These are phyloP conservation scores for Cercospora zeae-maydis DNA, from an alignment of 2,329 filamentous ascomycete species.

Conservation along the genomic window DNA sequence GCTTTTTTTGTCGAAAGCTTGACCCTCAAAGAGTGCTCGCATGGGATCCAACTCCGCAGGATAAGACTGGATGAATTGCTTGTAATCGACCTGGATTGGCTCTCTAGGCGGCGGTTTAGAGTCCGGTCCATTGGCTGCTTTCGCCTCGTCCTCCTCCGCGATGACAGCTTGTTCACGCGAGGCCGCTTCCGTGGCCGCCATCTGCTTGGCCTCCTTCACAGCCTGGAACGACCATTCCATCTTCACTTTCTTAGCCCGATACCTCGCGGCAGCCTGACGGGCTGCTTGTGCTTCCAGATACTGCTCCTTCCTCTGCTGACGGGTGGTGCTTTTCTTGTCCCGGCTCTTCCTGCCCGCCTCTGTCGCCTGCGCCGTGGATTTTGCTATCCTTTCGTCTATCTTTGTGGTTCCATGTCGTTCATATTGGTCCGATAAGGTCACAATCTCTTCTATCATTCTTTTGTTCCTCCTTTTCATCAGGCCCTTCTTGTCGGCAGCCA, in stretches of 20 bases:
- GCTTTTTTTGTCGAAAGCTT: slow-evolving; percentile 8
- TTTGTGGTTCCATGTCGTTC: slow-evolving; percentile 21
- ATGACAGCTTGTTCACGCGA: neutral
- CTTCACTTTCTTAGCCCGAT: slow-evolving; percentile 8
- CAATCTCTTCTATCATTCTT: slow-evolving; percentile 23
- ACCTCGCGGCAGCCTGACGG: neutral
- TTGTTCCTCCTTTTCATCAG: slow-evolving; percentile 11
- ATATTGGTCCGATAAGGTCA: slow-evolving; percentile 18
- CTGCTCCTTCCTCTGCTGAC: slow-evolving; percentile 6
- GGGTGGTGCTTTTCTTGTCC: slow-evolving; percentile 3
- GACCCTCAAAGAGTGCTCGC: slow-evolving; percentile 12
- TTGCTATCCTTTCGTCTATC: slow-evolving; percentile 19
- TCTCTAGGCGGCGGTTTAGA: neutral
- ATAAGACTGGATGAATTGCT: slow-evolving; percentile 22
- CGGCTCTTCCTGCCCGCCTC: slow-evolving; percentile 4
- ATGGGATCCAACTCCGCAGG: slow-evolving; percentile 17
- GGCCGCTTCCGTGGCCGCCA: neutral
- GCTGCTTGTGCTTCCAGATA: slow-evolving; percentile 1
- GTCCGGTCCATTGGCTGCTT: neutral
- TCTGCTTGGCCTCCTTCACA: slow-evolving; percentile 16
- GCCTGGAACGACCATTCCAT: slow-evolving; percentile 23
- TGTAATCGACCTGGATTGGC: slow-evolving; percentile 8
- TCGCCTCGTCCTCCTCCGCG: neutral
- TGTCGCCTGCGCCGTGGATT: slow-evolving; percentile 7
- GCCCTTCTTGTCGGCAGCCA: slow-evolving; percentile 24